Evolutionary conservation across 2,329 filamentous ascomycete species (phyloP).

Genomic region (Colletotrichum sp.): DNA sequence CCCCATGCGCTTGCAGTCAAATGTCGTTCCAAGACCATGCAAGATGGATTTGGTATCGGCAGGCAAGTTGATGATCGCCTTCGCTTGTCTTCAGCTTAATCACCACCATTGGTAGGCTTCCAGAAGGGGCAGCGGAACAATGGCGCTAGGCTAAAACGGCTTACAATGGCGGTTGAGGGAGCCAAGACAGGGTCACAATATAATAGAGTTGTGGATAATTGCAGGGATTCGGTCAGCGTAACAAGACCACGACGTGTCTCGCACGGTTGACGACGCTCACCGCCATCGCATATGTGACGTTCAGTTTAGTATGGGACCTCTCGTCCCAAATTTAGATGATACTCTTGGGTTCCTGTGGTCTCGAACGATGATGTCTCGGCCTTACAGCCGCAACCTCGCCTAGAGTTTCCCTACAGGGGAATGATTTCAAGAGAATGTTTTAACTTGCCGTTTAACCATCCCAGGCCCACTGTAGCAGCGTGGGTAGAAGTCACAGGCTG

Average conservation of each 20-base stretch:
- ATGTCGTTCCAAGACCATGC: not conserved
- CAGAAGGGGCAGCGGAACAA: not conserved
- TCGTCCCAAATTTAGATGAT: not conserved
- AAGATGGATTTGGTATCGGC: not conserved
- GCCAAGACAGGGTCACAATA: not conserved
- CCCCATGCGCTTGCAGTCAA: not conserved
- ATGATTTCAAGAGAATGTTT: not conserved
- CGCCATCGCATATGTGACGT: not conserved
- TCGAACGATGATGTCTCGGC: not conserved
- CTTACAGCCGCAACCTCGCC: not conserved
- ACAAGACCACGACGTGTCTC: not conserved
- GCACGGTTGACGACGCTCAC: not conserved
- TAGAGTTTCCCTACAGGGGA: not conserved
- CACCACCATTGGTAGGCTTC: not conserved
- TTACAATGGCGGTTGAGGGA: not conserved
- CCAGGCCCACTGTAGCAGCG: not conserved
- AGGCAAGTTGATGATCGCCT: not conserved
- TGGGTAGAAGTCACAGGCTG: not conserved
- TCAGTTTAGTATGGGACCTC: not conserved
- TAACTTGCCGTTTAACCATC: not conserved
- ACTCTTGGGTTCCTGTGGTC: not conserved
- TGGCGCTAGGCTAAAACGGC: not conserved
- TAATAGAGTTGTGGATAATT: not conserved
- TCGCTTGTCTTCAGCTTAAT: not conserved
- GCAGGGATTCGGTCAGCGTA: not conserved